These are phyloP conservation scores for Nothophoma quercina DNA, from an alignment of 2,329 filamentous ascomycete genomes.

Conservation along the genomic window DNA sequence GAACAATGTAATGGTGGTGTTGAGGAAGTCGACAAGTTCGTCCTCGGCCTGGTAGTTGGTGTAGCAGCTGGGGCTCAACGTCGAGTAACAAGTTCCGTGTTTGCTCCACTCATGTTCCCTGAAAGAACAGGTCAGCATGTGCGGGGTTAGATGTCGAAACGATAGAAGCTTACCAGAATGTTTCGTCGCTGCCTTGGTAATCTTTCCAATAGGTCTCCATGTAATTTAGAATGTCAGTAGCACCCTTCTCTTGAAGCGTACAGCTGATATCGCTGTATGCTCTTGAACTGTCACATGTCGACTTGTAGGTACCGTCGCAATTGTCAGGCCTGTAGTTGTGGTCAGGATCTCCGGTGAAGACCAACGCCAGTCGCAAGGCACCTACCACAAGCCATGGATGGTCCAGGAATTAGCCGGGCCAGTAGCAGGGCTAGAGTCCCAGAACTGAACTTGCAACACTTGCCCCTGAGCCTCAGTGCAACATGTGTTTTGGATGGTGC, in stretches of 20 bases:
- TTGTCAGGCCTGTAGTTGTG: constrained; percentile 1
- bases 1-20: constrained; percentile 8
- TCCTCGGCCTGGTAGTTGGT: constrained; percentile 5
- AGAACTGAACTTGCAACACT: constrained; percentile 8
- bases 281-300: constrained; percentile 4
- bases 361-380: too few species aligned
- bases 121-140: not conserved
- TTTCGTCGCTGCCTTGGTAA: constrained; percentile 3
- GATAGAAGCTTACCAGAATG: constrained; percentile 1
- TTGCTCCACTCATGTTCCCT: constrained; percentile 11
- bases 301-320: constrained; percentile 7
- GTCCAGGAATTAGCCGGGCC: constrained; percentile 9
- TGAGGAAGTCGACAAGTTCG: constrained; percentile 6
- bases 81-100: constrained; percentile 10
- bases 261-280: constrained; percentile 9
- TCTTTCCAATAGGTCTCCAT: constrained; percentile 10
- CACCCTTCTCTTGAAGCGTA: not conserved
- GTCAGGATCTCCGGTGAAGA: not conserved
- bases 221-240: not conserved
- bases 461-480: constrained; percentile 8
- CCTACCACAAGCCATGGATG: constrained; percentile 8
- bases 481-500: constrained; percentile 2
- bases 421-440: constrained; percentile 11
- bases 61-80: constrained; percentile 4
- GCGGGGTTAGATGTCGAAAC: not conserved